Base-by-base conservation (phyloP, 169 alveolate species). In the Besnoitia besnoiti region DNA sequence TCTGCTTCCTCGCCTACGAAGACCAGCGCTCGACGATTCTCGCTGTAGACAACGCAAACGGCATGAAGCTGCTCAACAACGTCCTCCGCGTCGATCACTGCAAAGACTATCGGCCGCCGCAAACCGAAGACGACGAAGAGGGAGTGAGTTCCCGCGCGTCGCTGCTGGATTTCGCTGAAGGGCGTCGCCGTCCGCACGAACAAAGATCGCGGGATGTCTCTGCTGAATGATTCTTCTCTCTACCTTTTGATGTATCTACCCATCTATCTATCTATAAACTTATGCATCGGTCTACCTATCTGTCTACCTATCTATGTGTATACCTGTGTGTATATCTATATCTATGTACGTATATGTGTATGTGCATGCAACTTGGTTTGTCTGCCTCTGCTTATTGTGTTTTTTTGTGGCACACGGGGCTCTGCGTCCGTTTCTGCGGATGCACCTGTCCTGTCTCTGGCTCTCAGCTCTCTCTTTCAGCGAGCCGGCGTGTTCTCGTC, bases 41-140 rank as follows among this genome's bases (percentile, higher is more conserved):
- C 92, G 99, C 99, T n/a, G 99, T 99, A 10, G 99, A 99, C 95
- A 99, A 99, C 94, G 97, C 98, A 77, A 99, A 99, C 95, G 99
- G 99, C 75, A 97, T 96, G 94, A 94, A 95, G 44, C 95, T 97
- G 87, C 94, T 98, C 88, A 99, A 98, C 37, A 95, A 98, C 85
- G 94, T 95, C 27, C 93, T 99, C 5, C 96, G 98, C 76, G 99
- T 99, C 19, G 99, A 98, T 93, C 99, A 99, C 95, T 99, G 98
- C 73, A 95, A 95, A 94, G 97, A 98, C 90, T 99, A 97, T 95
- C 96, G 94, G 35, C 90, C 94, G 8, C 94, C 94, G 33, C 40
- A 39, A 27, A 77, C 14, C 12, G 82, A 73, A 16, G 82, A 73
- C 2, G 82, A 73, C 82, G 82, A 73, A 5, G 67, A 5, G 7